Evolutionary conservation across 768 basidiomycete species (phyloP), one percentile per base, ranked within the genome.

Genomic region (Trametes cubensis): DNA sequence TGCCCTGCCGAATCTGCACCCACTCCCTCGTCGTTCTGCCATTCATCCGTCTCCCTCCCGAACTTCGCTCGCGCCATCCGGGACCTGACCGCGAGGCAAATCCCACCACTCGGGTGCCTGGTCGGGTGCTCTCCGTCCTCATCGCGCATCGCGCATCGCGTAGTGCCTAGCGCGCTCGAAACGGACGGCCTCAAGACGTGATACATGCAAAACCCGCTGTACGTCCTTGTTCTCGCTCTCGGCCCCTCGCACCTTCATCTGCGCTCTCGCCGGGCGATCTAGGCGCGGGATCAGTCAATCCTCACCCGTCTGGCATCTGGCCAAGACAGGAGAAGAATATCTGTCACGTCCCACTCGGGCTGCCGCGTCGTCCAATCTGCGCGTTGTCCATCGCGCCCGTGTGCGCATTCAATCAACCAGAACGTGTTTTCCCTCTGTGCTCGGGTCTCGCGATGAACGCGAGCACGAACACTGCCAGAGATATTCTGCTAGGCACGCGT

Each of bases 331-430:
- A 34, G 26, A 18, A 18, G 30, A 13, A 21, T 15, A 25, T 21
- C 13, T 23, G 55, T 47, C 34, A 34, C 23, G 55, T 34, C 20
- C 28, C 28, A n/a, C 14, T 30, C 28, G 28, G 28, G 34, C 15
- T 23, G 45, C 48, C 26, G 26, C 55, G 45, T 56, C 55, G 45
- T 56, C 55, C 55, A 47, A 56, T 56, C 44, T 41, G 54, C 54
- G 42, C 26, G 44, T n/a, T n/a, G 20, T 15, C 21, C 42, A 41
- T 25, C 20, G 46, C 23, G 23, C 13, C 23, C 23, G 20, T 23
- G 45, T 11, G 21, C 20, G 13, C 45, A 23, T 34, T 34, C 34
- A 34, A 34, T 34, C 34, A 11, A 34, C 34, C 34, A 34, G 34
- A 34, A 34, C 34, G 34, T 34, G 34, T 34, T 34, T 4, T 34